Base-by-base conservation (phyloP, 768 basidiomycete species). In the Russula emetica region DNA sequence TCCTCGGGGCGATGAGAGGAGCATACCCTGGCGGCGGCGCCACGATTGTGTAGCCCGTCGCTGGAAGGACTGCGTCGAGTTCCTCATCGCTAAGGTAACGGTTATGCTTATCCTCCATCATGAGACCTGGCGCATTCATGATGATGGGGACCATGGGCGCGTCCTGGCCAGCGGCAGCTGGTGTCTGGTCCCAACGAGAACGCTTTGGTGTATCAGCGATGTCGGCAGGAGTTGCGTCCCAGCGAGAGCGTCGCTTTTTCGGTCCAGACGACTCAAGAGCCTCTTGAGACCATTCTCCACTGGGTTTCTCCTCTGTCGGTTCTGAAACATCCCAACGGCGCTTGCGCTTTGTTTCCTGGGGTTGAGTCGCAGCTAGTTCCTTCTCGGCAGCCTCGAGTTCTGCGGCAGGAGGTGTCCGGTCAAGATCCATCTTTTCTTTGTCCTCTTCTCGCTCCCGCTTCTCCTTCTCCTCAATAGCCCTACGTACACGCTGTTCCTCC, bases 161-260 rank as follows among this genome's bases (percentile, higher is more conserved):
- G 55, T 92, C 89, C 16, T 74, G 72, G 20, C 75, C 72, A 7
- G 82, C 75, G 5, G 85, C 78, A 56, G 82, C 81, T 7, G 97
- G 94, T 20, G 93, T 91, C 76, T 97, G 94, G 74, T 99, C 97
- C 97, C 96, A 99, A 56, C 95, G 85, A 32, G 95, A 98, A 55
- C 88, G 87, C 73, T 94, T 95, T 32, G 91, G 90, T 20, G 88
- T 85, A 68, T 92, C 86, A 45, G 78, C 73, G 60, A 78, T 81
- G 61, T 93, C 92, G 5, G 87, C 83, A 13, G 95, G 94, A 0
- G 94, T 85, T 58, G 94, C 93, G 74, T 98, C 96, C 96, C 96
- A 98, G 55, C 96, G 83, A 61, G 95, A 98, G 69, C 93, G 86
- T 64, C 92, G 88, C 76, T 96, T 96, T 77, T 92, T 94, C 50